Evolutionary conservation across 345 rosid species (phyloP), one percentile per base, ranked within the genome.

Genomic region (Eucalyptus viminalis): DNA sequence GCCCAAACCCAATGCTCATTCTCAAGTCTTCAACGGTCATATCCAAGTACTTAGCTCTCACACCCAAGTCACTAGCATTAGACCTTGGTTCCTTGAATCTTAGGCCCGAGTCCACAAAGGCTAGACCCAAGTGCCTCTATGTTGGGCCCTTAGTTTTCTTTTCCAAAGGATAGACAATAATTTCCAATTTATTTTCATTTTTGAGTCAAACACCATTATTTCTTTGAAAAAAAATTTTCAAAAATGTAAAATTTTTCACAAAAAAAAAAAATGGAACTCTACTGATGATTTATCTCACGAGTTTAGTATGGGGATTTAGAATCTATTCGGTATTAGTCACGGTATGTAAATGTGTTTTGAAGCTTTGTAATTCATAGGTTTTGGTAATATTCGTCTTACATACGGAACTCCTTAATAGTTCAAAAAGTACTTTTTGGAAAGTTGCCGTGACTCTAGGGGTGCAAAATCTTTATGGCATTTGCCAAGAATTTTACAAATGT

Each of bases 1-100:
- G 43, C 12, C 5, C 37, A 34, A 31, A 17, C 44, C 12, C 12
- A 11, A 19, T 69, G 80, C 8, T 69, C 44, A 17, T 69, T 69
- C 44, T 69, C 8, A 2, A 1, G 24, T 34, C 43, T 6, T 5
- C 1, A 34, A 2, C 0, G 1, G 6, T 69, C 43, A 69, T 9
- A 40, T 40, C 13, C 25, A 10, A 34, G 4, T 69, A 34, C 80
- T 2, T 9, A 34, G 12, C 24, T 69, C 24, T 69, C 1, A 11
- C 4, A 11, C 80, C 44, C 7, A 17, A 34, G 24, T 34, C 44
- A 69, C 0, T 5, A 17, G 25, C 80, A 69, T 69, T 69, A 34
- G 7, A 6, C 13, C 22, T 17, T 16, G 6, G 24, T 69, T 69
- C 44, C 13, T 9, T 7, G 1, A 34, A 11, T 5, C 80, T 19